phyloP scores from a whole-genome alignment of 2,329 filamentous ascomycete species.

The Ceratocystis albifundus region DNA sequence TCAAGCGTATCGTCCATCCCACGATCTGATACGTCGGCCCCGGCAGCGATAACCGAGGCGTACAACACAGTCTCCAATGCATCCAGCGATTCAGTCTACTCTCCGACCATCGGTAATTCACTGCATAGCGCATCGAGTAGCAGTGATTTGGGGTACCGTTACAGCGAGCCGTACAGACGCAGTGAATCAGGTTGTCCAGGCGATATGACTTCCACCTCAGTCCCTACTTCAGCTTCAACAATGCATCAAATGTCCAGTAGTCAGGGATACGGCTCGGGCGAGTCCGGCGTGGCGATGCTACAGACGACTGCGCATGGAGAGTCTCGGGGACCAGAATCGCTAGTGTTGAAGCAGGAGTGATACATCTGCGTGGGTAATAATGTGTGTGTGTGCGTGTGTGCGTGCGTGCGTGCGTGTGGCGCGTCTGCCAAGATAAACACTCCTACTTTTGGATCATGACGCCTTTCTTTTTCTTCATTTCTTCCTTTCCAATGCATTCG shows the following conservation, averaged over 20 bases:
- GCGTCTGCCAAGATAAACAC: neutral
- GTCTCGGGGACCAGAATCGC: neutral
- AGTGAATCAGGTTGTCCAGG: neutral
- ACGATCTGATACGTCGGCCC: neutral
- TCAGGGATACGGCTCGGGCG: neutral
- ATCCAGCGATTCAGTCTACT: constrained; percentile 12
- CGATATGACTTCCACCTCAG: neutral
- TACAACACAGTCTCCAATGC: neutral
- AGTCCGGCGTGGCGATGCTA: neutral
- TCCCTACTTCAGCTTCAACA: neutral
- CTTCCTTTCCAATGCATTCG: neutral
- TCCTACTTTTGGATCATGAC: neutral
- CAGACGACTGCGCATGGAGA: neutral
- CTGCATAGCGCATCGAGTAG: neutral
- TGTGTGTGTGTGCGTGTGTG: neutral
- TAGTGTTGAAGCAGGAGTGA: constrained; percentile 6
- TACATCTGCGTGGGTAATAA: neutral
- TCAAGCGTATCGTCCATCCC: neutral
- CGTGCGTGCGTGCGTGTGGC: neutral
- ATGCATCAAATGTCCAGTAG: neutral
- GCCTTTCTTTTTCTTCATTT: neutral
- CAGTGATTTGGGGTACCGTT: constrained; percentile 2
- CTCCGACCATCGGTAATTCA: neutral
- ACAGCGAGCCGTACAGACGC: neutral
- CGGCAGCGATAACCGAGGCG: neutral